Evolutionary conservation across 1,284 basidiomycete genomes (phyloP), one percentile per base, ranked within the genome.

Genomic region (Rhodotorula sp.): DNA sequence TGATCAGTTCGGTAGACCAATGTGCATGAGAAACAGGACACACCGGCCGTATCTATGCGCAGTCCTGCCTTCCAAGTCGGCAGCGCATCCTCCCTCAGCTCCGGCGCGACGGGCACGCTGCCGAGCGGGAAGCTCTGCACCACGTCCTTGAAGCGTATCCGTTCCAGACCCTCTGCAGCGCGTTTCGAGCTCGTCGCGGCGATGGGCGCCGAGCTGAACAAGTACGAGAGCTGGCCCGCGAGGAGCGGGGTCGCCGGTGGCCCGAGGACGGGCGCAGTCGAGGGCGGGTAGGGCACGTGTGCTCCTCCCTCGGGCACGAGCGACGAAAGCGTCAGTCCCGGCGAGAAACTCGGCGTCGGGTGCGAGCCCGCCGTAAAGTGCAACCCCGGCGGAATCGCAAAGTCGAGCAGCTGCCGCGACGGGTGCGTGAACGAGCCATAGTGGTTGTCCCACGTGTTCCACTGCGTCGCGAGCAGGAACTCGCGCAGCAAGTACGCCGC

Each of bases 341-440:
- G 77, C 19, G 75, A 70, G 61, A 80, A 78, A 19, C 67, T 60
- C 10, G 74, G 65, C 0, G 78, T 75, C 16, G 79, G 78, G 8
- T 75, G 77, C 14, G 79, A 77, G 5, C 78, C 75, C 58, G 80
- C 76, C 13, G 79, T 78, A 23, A 82, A 72, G 45, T 78, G 76
- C 1, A 82, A 72, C 17, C 81, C 81, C 14, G 76, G 67, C 23
- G 80, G 79, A 14, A 80, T 71, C 41, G 71, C 58, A 64, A 82
- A 81, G 67, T 82, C 82, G 73, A 82, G 80, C 53, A 83, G 68
- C 34, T 78, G 74, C 14, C 76, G 64, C 4, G 92, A 95, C 50
- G 92, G 91, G 55, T 92, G 87, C 9, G 93, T 97, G 50, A 98
- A 81, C 78, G 96, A 92, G 9, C 91, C 89, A 80, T 94, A 97